phyloP scores from a whole-genome alignment of 805 yeast genomes.

The Candida maltosa region DNA sequence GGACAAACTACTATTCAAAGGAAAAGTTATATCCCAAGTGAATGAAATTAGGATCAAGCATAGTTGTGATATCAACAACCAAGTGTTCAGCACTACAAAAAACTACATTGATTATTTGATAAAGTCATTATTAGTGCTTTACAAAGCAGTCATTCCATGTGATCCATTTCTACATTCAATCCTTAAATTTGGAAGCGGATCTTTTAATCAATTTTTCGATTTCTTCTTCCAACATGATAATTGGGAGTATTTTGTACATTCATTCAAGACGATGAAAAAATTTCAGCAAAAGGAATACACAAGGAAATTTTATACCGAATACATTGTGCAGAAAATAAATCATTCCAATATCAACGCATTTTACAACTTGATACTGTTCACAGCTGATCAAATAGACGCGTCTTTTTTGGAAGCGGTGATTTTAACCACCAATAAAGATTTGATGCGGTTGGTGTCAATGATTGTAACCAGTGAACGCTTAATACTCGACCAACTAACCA shows the following conservation, averaged over 20 bases:
- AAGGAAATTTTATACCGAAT: conserved; percentile 13
- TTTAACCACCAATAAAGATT: conserved; percentile 17
- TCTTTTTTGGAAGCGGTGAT: conserved; percentile 5
- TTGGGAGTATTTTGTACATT: conserved; percentile 16
- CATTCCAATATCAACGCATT: conserved; percentile 14
- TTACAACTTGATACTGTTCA: conserved; percentile 13
- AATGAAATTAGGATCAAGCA: conserved; percentile 16
- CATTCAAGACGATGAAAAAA: conserved; percentile 18
- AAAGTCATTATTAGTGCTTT: conserved; percentile 14
- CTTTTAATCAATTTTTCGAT: conserved; percentile 18
- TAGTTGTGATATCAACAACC: conserved; percentile 8
- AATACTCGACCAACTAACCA: conserved; percentile 7
- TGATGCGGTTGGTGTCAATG: conserved; percentile 16
- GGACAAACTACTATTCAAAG: conserved; percentile 37
- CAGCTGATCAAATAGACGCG: conserved; percentile 8
- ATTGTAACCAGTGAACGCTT: conserved; percentile 7
- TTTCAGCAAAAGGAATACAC: conserved; percentile 23
- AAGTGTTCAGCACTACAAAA: conserved; percentile 12
- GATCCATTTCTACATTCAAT: conserved; percentile 19
- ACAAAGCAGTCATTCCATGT: conserved; percentile 9
- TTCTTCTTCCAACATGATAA: conserved; percentile 15
- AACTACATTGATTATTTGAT: conserved; percentile 19
- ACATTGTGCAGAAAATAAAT: conserved; percentile 8
- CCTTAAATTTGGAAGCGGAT: conserved; percentile 13
- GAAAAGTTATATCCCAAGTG: conserved; percentile 21